Evolutionary conservation across 2,329 filamentous ascomycete species (phyloP).

Genomic region (Curvularia hawaiiensis): DNA sequence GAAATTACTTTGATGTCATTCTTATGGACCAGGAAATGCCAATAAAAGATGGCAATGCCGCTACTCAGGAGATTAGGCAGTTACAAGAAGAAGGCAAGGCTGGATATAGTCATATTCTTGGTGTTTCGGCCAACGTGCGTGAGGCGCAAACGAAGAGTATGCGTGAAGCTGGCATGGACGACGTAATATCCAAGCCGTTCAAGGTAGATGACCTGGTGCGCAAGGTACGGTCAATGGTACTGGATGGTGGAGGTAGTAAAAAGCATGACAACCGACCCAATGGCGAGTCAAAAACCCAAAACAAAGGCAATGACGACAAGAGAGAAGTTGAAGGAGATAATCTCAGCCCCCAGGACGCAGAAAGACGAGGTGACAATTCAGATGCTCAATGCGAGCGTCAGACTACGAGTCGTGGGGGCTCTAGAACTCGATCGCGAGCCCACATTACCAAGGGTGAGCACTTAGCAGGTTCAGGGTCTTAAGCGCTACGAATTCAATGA

Average conservation of each 20-base stretch:
- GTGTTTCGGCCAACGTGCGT: conserved; percentile 48
- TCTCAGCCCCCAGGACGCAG: not conserved
- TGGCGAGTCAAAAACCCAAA: not conserved
- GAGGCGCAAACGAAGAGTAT: conserved; percentile 42
- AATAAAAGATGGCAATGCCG: conserved; percentile 50
- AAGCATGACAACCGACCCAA: conserved; percentile 13
- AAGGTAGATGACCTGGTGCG: conserved; percentile 44
- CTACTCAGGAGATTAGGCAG: conserved; percentile 47
- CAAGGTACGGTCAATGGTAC: conserved; percentile 33
- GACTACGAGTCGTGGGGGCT: conserved; percentile 12
- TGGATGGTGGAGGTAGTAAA: conserved; percentile 12
- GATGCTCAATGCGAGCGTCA: conserved; percentile 2
- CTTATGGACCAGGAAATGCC: conserved; percentile 55
- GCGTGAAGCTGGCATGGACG: conserved; percentile 46
- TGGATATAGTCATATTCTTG: conserved; percentile 44
- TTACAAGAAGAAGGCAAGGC: conserved; percentile 43
- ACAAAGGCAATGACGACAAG: not conserved
- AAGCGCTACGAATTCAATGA: not conserved
- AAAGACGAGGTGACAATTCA: not conserved
- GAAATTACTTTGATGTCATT: conserved; percentile 49
- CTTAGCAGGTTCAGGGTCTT: not conserved
- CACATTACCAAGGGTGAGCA: not conserved
- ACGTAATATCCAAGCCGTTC: conserved; percentile 48
- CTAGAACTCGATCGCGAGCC: conserved; percentile 11
- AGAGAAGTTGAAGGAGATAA: not conserved